Conservation (phyloP, 2,329 filamentous ascomycete genomes). For the Cladosporium phlei region DNA sequence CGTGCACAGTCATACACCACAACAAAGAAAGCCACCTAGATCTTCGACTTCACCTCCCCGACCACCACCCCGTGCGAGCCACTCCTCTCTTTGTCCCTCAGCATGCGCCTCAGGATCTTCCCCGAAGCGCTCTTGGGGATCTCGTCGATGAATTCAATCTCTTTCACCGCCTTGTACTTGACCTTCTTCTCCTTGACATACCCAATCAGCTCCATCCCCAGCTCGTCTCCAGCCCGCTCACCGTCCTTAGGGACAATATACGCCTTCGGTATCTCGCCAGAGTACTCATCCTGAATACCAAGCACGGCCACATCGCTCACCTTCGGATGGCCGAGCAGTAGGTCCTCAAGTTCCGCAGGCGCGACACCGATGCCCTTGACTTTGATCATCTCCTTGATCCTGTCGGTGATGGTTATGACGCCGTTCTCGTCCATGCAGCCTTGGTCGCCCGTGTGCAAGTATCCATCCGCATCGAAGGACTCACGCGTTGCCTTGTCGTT, state of each 20-base stretch:
- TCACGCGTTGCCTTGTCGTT: constrained; percentile 35
- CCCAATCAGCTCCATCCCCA: constrained; percentile 49
- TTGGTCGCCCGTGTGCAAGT: constrained; percentile 52
- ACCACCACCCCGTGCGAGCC: constrained; percentile 28
- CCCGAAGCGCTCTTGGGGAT: constrained; percentile 71
- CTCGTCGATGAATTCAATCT: constrained; percentile 59
- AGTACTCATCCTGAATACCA: constrained; percentile 50
- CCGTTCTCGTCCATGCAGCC: constrained; percentile 51
- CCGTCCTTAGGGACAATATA: constrained; percentile 48
- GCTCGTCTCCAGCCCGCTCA: constrained; percentile 21
- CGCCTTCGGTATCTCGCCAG: constrained; percentile 54
- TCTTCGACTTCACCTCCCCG: constrained; percentile 31
- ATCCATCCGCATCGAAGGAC: constrained; percentile 43
- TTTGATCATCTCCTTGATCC: constrained; percentile 63
- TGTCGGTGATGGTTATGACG: constrained; percentile 54
- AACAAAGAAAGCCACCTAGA: too few relatives aligned
- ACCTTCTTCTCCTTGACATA: constrained; percentile 65
- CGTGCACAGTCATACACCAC: too few relatives aligned
- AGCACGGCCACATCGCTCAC: constrained; percentile 57
- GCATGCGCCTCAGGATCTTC: constrained; percentile 64
- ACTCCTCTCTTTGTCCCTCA: constrained; percentile 45
- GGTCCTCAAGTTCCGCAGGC: constrained; percentile 59
- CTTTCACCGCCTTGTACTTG: constrained; percentile 63
- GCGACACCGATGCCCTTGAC: constrained; percentile 60
- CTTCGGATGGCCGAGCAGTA: constrained; percentile 52